Evolutionary conservation across 2,329 filamentous ascomycete genomes (phyloP).

Genomic region (Colletotrichum sublineola): DNA sequence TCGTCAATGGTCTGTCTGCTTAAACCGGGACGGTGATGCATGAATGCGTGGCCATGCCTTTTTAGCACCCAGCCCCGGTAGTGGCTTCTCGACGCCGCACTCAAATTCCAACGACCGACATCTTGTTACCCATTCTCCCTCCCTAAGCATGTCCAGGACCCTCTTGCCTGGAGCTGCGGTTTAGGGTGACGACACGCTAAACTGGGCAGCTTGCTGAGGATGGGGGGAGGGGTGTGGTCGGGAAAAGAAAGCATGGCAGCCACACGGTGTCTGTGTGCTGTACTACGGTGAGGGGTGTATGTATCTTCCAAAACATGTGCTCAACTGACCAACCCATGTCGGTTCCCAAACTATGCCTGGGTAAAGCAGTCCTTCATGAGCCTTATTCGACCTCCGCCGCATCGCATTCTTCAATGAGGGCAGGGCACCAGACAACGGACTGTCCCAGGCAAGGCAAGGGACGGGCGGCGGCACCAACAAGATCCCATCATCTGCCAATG

Average conservation of each 20-base stretch:
- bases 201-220: conserved; percentile 19
- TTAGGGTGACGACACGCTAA: conserved; percentile 35
- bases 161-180: conserved; percentile 23
- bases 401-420: conserved; percentile 43
- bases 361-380: conserved; percentile 39
- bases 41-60: conserved; percentile 60
- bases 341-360: conserved; percentile 41
- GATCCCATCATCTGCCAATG: conserved; percentile 36
- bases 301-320: conserved; percentile 42
- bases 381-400: conserved; percentile 41
- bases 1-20: conserved; percentile 46
- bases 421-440: conserved; percentile 34
- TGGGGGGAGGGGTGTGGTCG: conserved; percentile 16
- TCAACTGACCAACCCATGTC: conserved; percentile 39
- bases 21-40: conserved; percentile 55
- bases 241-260: conserved; percentile 42
- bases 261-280: conserved; percentile 39
- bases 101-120: conserved; percentile 46
- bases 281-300: conserved; percentile 17
- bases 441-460: conserved; percentile 38
- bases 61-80: conserved; percentile 50
- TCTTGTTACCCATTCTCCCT: conserved; percentile 18
- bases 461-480: conserved; percentile 35
- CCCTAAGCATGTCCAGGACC: conserved; percentile 18
- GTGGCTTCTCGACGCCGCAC: conserved; percentile 51